These are phyloP conservation scores for Taxawa tesnikishii DNA, from an alignment of 2,329 filamentous ascomycete genomes.

Conservation along the genomic window DNA sequence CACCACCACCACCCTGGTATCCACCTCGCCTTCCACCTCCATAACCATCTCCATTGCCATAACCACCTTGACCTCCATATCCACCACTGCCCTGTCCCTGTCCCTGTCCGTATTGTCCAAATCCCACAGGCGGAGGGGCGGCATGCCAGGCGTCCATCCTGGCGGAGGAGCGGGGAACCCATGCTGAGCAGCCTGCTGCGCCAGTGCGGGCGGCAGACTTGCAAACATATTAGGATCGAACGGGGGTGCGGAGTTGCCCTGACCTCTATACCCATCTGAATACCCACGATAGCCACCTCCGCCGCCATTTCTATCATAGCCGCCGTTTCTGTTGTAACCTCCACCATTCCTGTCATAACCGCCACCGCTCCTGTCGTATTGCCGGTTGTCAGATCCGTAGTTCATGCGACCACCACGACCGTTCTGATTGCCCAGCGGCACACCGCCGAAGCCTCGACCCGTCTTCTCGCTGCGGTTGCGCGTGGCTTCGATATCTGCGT, in stretches of 20 bases:
- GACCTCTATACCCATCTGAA: constrained; percentile 12
- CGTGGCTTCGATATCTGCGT: constrained; percentile 62
- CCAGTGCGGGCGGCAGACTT: constrained; percentile 19
- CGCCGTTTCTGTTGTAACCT: constrained; percentile 9
- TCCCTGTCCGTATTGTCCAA: constrained; percentile 13
- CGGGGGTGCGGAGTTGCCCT: constrained; percentile 13
- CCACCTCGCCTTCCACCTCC: constrained; percentile 8
- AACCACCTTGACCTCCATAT: constrained; percentile 8
- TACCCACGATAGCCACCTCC: constrained; percentile 13
- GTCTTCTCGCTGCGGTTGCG: constrained; percentile 51
- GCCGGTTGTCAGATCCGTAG: constrained; percentile 29
- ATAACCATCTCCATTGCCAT: constrained; percentile 7
- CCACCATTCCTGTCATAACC: constrained; percentile 13
- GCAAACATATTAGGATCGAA: constrained; percentile 14
- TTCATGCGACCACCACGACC: constrained; percentile 40
- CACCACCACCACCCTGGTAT: constrained; percentile 5
- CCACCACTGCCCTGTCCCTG: constrained; percentile 4
- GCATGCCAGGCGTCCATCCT: constrained; percentile 13
- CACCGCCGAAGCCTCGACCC: constrained; percentile 61
- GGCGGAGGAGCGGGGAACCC: constrained; percentile 14
- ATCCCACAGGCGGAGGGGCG: constrained; percentile 12
- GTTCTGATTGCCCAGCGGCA: constrained; percentile 40
- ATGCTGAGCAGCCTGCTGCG: constrained; percentile 20
- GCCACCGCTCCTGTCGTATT: constrained; percentile 8
- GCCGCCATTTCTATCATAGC: constrained; percentile 5